Evolutionary conservation across 495 filamentous ascomycete genomes (phyloP), one percentile per base, ranked within the genome.

Genomic region (Penicillium odoratum): DNA sequence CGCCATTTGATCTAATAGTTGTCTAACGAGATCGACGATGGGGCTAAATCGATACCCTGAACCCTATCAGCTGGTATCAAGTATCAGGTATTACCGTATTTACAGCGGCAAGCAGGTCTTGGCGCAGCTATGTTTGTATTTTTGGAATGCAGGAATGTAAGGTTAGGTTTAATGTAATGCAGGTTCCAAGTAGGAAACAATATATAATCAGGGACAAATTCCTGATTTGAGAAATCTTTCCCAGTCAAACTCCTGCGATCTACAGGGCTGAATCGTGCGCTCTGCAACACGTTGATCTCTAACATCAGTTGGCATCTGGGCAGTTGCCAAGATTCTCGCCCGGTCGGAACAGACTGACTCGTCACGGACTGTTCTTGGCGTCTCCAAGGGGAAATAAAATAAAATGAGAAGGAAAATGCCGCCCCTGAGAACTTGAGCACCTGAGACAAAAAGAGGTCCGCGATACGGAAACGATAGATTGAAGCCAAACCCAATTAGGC

Each of bases 1-100:
- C 55, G 55, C 36, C 33, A 57, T 57, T 57, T 57, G 45, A 50
- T 28, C 33, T 51, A 31, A 43, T 50, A 13, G 4, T 25, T 46
- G 38, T 40, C 43, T 26, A 26, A 46, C 9, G 3, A 18, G 43
- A 15, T 56, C 44, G 53, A 30, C 18, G 42, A 42, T 47, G 15
- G 44, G 16, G 5, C 18, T 13, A 26, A 30, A 49, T 30, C 47
- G 26, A 33, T 16, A 33, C 44, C 3, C 44, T 28, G 44, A 29
- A 47, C 44, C 44, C 44, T 40, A 40, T 40, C 38, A 40, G 38
- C 1, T 21, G n/a, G 38, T 11, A 11, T 36, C 33, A 11, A 1
- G 38, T 40, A 40, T 40, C 38, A 40, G 13, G 38, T 15, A 7
- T 46, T 46, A 46, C 43, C 18, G 18, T 46, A 46, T 46, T 46